Evolutionary conservation across 2,329 filamentous ascomycete genomes (phyloP).

Genomic region (Aspergillus vadensis): DNA sequence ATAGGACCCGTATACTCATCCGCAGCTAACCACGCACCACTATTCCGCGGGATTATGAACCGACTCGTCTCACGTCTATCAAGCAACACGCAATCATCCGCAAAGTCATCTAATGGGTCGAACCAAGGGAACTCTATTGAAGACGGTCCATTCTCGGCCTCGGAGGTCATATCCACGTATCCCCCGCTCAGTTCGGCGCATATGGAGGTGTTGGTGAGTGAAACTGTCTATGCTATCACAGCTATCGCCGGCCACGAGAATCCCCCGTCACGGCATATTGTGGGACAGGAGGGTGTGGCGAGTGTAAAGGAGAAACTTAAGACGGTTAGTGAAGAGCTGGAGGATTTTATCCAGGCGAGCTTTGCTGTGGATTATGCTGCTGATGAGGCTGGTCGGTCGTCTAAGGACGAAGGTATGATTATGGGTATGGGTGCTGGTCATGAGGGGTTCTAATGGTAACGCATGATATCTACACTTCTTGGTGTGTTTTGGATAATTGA

Average conservation of each 20-base stretch:
- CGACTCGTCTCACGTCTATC: constrained; percentile 77
- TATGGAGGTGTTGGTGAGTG: constrained; percentile 73
- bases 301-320: constrained; percentile 95
- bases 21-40: constrained; percentile 72
- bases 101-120: constrained; percentile 14
- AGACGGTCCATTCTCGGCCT: constrained; percentile 40
- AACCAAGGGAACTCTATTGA: constrained; percentile 29
- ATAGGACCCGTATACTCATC: constrained; percentile 68
- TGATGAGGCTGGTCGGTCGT: constrained; percentile 29
- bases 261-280: constrained; percentile 89
- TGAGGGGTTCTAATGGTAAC: constrained; percentile 15
- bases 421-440: constrained; percentile 16
- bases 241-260: constrained; percentile 96
- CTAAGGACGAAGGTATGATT: constrained; percentile 20
- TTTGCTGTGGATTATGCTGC: constrained; percentile 68
- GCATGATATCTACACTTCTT: too few species aligned
- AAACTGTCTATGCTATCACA: constrained; percentile 87
- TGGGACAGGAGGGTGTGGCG: constrained; percentile 82
- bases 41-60: constrained; percentile 78
- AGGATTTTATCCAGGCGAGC: constrained; percentile 93
- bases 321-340: constrained; percentile 91
- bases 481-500: too few species aligned
- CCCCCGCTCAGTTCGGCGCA: constrained; percentile 69
- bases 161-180: constrained; percentile 66
- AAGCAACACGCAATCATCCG: constrained; percentile 39